phyloP scores from a whole-genome alignment of 2,329 filamentous ascomycete genomes.

The Eutypa lata region DNA sequence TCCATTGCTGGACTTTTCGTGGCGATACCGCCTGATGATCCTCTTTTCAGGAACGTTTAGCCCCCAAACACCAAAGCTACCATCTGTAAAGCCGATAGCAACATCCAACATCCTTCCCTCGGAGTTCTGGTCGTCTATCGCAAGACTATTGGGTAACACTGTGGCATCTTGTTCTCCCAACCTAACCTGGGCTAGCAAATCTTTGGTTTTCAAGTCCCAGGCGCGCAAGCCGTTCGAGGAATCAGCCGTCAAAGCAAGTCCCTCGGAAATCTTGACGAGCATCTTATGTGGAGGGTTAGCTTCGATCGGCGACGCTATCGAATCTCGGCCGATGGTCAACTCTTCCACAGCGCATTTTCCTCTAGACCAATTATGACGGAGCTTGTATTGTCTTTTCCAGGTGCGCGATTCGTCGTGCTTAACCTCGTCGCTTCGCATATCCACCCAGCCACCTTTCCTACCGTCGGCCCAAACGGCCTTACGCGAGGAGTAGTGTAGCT shows the following conservation, averaged over 20 bases:
- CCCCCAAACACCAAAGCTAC: conserved; percentile 68
- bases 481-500: conserved; percentile 43
- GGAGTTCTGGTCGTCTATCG: conserved; percentile 55
- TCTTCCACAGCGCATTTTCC: conserved; percentile 80
- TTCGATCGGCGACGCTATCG: conserved; percentile 24
- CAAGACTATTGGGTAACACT: conserved; percentile 57
- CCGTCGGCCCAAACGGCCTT: conserved; percentile 45
- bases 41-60: conserved; percentile 43
- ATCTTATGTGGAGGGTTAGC: conserved; percentile 49
- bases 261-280: conserved; percentile 74
- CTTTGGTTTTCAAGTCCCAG: conserved; percentile 69
- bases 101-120: conserved; percentile 52
- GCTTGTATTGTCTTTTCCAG: conserved; percentile 71
- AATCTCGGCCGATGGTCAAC: conserved; percentile 45
- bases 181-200: conserved; percentile 51
- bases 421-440: conserved; percentile 52
- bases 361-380: conserved; percentile 86
- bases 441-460: conserved; percentile 40
- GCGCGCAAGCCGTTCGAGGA: conserved; percentile 66
- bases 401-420: conserved; percentile 13
- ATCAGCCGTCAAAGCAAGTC: conserved; percentile 76
- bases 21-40: conserved; percentile 53
- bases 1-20: conserved; percentile 61
- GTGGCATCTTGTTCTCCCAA: conserved; percentile 26
- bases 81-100: conserved; percentile 67